Base-by-base conservation (phyloP, 169 alveolate genomes). In the Plasmodium adleri region DNA sequence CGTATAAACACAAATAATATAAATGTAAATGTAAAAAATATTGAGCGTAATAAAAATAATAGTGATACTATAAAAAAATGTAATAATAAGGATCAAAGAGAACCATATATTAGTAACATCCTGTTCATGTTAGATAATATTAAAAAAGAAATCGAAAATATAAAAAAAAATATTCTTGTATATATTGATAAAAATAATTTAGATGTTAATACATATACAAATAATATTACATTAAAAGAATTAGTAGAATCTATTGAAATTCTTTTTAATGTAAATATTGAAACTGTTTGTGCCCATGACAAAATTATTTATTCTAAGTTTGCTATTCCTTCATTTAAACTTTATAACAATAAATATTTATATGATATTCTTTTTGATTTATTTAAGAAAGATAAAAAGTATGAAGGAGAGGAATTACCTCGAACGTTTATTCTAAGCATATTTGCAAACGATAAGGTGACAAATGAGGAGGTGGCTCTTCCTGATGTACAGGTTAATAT, bases 301-400 rank as follows among this genome's bases (percentile, higher is more conserved):
- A 80, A 80, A 80, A 58, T 80, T 13, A 80, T 80, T 28, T 80
- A 80, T 62, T 50, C 90, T 4, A 80, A 80, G 2, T 80, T 68
- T 17, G 32, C 6, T 26, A 39, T 68, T 9, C 47, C 71, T 22
- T 32, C 71, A 54, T 32, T 68, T 22, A 13, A 54, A 0, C 24
- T 67, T 43, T 67, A 47, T 0, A 59, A 72, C 3, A 5, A 47
- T 13, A 67, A 32, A 15, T n/a, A 15, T 28, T 72, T 80, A 47
- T 67, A 68, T 49, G 71, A 67, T 67, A 45, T 80, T 39, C n/a
- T 80, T 26, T 12, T 6, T 3, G 64, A 80, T 32, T 2, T 66
- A 7, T 80, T 80, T 72, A 76, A 49, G 26, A 15, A 28, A 1
- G 50, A 47, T 13, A 22, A 22, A 12, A 22, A 45, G 20, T 7